Percentiles rank a stretch among this genome's conserved stretches.
These are phyloP conservation scores for Ambrosia trifida DNA, from an alignment of 129 eudicot species.

Conservation along the genomic window DNA sequence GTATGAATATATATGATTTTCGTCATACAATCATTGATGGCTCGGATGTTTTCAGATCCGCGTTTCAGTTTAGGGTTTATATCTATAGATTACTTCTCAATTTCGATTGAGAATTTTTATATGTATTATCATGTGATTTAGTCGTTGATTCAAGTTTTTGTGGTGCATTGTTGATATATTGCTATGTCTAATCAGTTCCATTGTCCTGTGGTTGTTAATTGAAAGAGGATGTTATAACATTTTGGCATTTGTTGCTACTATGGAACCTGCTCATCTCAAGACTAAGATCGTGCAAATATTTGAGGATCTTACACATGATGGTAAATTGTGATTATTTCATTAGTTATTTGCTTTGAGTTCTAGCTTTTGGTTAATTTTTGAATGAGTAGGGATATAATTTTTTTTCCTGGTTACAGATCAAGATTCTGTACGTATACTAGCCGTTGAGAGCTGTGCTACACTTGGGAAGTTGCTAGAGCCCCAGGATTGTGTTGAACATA, in stretches of 20 bases:
- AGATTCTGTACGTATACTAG: background rate
- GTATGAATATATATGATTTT: no score
- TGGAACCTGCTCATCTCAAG: slow-evolving; percentile 83
- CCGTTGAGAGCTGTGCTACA: slow-evolving; percentile 5
- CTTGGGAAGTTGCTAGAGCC: slow-evolving; percentile 14
- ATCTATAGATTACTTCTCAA: no score
- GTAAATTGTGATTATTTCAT: slow-evolving; percentile 33
- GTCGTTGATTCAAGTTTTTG: no score
- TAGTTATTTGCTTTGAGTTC: background rate
- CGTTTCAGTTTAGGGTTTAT: no score
- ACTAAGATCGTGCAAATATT: slow-evolving; percentile 86
- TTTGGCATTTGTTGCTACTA: slow-evolving; percentile 94
- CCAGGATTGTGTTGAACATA: slow-evolving; percentile 8
- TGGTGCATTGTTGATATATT: no score
- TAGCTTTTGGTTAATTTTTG: background rate
- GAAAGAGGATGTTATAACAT: no score
- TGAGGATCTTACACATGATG: slow-evolving; percentile 93
- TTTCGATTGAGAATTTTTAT: no score
- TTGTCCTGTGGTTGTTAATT: no score
- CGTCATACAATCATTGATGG: no score
- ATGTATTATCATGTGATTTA: no score
- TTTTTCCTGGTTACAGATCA: background rate
- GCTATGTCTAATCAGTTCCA: no score
- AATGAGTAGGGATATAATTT: background rate
- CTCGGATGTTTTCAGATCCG: no score